phyloP scores from a whole-genome alignment of 2,329 filamentous ascomycete genomes.

The Epichloe hybrida region DNA sequence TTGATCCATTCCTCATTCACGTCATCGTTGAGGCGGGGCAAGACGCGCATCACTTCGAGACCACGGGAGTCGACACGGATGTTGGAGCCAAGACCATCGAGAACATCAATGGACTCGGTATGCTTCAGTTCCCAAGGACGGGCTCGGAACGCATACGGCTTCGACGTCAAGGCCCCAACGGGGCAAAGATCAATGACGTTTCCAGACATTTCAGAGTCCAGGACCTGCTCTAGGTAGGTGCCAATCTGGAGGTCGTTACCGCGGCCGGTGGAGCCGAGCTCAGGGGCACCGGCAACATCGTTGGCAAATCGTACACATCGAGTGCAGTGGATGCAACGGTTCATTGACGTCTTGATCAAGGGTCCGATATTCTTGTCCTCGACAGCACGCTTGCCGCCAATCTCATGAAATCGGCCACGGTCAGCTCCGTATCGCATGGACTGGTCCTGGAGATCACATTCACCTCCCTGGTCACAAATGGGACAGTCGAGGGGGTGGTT shows the following conservation, averaged over 20 bases:
- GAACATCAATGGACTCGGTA: conserved; percentile 88
- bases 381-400: conserved; percentile 89
- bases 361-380: conserved; percentile 99
- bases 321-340: conserved; percentile 98
- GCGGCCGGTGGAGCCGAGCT: conserved; percentile 86
- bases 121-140: conserved; percentile 96
- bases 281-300: conserved; percentile 88
- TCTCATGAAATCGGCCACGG: conserved; percentile 90
- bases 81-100: conserved; percentile 85
- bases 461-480: conserved; percentile 96
- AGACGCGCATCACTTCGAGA: conserved; percentile 86
- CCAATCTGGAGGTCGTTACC: conserved; percentile 97
- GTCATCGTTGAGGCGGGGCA: conserved; percentile 90
- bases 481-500: conserved; percentile 95
- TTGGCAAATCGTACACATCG: conserved; percentile 96
- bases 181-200: conserved; percentile 98
- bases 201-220: conserved; percentile 88
- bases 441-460: conserved; percentile 98
- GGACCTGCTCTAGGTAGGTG: conserved; percentile 87
- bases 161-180: conserved; percentile 89
- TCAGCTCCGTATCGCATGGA: conserved; percentile 98
- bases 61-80: conserved; percentile 89
- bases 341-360: conserved; percentile 98
- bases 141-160: conserved; percentile 94
- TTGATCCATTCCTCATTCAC: conserved; percentile 99